Evolutionary conservation across 164 flowering plant genomes (phyloP).

Genomic region (Magnolia sinica): DNA sequence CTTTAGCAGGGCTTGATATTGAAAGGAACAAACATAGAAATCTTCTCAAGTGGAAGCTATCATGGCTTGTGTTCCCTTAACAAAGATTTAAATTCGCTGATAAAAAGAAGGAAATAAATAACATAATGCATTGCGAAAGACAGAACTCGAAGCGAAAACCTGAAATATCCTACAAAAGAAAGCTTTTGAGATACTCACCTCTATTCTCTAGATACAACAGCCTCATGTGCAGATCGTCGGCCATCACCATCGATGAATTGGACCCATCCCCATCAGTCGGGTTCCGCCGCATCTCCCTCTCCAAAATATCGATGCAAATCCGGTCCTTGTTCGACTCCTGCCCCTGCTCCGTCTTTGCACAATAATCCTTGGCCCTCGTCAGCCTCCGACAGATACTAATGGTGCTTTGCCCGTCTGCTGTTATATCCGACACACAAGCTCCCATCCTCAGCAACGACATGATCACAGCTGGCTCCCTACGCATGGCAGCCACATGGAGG

Average conservation of each 20-base stretch:
- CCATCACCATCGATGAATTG: conserved; percentile 23
- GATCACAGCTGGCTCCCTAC: conserved; percentile 65
- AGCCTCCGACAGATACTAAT: conserved; percentile 52
- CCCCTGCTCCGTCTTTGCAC: conserved; percentile 47
- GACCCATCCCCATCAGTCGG: conserved; percentile 35
- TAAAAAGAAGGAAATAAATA: background rate
- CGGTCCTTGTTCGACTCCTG: conserved; percentile 56
- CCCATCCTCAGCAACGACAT: conserved; percentile 53
- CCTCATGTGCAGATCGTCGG: conserved; percentile 53
- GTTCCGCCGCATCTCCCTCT: conserved; percentile 54
- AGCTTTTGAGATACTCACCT: conserved; percentile 33
- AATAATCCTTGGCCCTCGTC: conserved; percentile 69
- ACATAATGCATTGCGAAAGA: background rate
- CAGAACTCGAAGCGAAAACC: background rate
- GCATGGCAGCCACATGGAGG: conserved; percentile 72
- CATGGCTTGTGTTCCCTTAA: background rate
- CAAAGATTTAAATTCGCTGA: background rate
- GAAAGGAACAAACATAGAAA: background rate
- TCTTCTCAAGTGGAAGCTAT: background rate
- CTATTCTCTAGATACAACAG: conserved; percentile 58
- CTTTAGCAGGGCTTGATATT: no score
- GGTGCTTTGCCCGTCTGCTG: conserved; percentile 53
- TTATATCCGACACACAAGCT: conserved; percentile 47
- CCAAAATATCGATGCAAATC: conserved; percentile 62
- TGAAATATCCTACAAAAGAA: background rate